These are phyloP conservation scores for Fusarium tuaranense DNA, from an alignment of 2,329 filamentous ascomycete species.

Conservation along the genomic window DNA sequence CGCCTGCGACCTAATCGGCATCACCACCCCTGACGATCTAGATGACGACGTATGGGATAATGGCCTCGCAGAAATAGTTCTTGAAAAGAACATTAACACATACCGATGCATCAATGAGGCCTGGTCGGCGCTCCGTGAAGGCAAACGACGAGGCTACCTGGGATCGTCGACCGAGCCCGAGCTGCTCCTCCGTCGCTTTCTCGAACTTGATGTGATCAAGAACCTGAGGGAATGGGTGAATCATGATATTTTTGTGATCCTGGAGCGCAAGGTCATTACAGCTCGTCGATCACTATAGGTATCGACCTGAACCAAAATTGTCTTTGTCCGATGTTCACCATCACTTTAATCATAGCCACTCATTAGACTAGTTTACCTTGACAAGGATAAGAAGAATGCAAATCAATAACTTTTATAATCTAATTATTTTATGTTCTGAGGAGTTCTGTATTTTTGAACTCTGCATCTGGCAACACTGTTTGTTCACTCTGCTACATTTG, in stretches of 20 bases:
- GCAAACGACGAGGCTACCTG: neutral
- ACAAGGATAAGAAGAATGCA: neutral
- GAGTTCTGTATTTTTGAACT: neutral
- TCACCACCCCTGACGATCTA: neutral
- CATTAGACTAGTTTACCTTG: neutral
- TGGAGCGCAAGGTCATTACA: neutral
- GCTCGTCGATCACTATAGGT: neutral
- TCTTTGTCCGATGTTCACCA: neutral
- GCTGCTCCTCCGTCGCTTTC: neutral
- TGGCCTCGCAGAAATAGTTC: neutral
- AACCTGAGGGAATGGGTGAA: neutral
- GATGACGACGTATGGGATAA: neutral
- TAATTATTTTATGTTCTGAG: neutral
- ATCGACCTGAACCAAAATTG: neutral
- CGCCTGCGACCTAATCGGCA: neutral
- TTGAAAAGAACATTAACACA: neutral
- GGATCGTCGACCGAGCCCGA: neutral
- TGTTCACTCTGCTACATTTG: no score
- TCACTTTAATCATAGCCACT: neutral
- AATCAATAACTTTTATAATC: neutral
- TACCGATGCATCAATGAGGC: neutral
- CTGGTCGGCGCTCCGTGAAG: neutral
- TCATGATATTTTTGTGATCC: neutral
- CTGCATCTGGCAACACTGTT: no score
- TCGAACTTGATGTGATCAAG: neutral